Conservation (phyloP, 2,329 filamentous ascomycete genomes). For the Rhynchosporium graminicola region DNA sequence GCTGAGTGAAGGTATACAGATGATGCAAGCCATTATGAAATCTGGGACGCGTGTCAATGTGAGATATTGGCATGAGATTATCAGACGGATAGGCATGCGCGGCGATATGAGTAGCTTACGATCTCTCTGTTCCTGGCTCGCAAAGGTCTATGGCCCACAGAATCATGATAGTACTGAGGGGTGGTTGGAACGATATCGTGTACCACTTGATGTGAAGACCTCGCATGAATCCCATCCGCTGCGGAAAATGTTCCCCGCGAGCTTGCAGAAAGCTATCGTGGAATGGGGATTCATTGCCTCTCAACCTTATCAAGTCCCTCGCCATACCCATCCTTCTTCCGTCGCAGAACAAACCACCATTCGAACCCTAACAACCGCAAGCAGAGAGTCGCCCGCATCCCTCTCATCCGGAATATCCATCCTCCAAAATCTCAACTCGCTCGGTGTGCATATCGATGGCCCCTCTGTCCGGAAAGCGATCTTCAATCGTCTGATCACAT, state of each 20-base stretch:
- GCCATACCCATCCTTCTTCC: not conserved
- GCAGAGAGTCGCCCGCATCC: not conserved
- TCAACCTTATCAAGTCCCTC: conserved; percentile 6
- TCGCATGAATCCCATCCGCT: conserved; percentile 40
- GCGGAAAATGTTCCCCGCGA: conserved; percentile 44
- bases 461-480: conserved; percentile 29
- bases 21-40: conserved; percentile 50
- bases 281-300: conserved; percentile 49
- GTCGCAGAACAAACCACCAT: conserved; percentile 7
- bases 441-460: conserved; percentile 27
- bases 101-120: conserved; percentile 53
- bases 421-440: conserved; percentile 30
- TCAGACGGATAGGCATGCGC: conserved; percentile 60
- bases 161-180: not conserved
- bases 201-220: conserved; percentile 25
- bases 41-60: conserved; percentile 46
- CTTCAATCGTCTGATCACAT: conserved; percentile 33
- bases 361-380: no score
- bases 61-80: conserved; percentile 55
- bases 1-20: conserved; percentile 44
- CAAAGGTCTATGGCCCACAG: conserved; percentile 42
- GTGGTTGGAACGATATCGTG: conserved; percentile 16
- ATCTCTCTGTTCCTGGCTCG: conserved; percentile 52
- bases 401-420: conserved; percentile 35
- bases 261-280: conserved; percentile 50